Base-by-base conservation (phyloP, 2,329 filamentous ascomycete species). In the Microdochium trichocladiopsis region DNA sequence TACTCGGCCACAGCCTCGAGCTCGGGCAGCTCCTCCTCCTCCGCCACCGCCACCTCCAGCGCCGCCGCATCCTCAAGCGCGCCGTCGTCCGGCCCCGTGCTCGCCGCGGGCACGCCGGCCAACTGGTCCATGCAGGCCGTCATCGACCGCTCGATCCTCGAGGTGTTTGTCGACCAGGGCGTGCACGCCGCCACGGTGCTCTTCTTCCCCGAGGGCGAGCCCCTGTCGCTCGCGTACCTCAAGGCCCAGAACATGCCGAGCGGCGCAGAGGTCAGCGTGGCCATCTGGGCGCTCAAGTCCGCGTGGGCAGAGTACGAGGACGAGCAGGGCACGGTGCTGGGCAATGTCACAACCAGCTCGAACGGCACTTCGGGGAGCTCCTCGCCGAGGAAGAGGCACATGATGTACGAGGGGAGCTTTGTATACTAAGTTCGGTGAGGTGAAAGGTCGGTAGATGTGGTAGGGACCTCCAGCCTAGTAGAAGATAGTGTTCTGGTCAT, bases 161-260 rank as follows among this genome's bases (percentile, higher is more conserved):
- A 83, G 60, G 64, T 82, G 2, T 82, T 81, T 56, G 53, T 82
- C 25, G 75, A 80, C 52, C 72, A 72, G 1, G 79, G 78, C 0
- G 66, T 75, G 51, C 71, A 74, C 49, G 70, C 68, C 28, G 79
- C 66, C 0, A 82, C 78, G 2, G 69, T 73, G 47, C 69, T 72
- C 0, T 80, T 80, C 58, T 83, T 74, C 60, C 73, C 80, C 0
- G 41, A 45, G 41, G 66, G 67, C 2, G 61, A 68, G 50, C 68
- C 69, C 4, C 54, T 78, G 47, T 71, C 72, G 24, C 59, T 57
- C 2, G 57, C 76, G 54, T 64, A 56, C 16, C 53, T 76, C 1
- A 55, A 55, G 9, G 64, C 70, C 0, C 56, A 61, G 2, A 68
- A 68, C 31, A 51, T 74, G 48, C 63, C 66, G 3, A 60, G 60